phyloP scores from a whole-genome alignment of 148 eudicot genomes.

The Drosera capensis region DNA sequence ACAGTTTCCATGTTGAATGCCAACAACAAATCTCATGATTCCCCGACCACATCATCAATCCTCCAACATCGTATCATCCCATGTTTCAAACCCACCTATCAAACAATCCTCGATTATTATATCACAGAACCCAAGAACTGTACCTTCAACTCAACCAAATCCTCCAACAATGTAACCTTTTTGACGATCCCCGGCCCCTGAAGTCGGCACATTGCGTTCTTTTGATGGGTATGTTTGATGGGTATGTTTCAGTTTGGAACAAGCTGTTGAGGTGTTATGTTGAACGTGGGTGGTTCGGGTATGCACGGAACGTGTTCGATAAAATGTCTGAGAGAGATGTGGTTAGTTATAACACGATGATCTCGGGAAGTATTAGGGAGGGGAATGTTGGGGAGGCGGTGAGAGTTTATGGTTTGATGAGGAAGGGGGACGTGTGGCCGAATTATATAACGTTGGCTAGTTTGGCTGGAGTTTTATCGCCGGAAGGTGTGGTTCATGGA shows the following conservation, averaged over 20 bases:
- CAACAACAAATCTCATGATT: too few species aligned
- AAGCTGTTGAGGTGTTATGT: conserved; percentile 11
- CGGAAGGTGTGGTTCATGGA: conserved; percentile 12
- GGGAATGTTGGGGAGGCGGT: conserved; percentile 5
- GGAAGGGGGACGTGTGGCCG: conserved; percentile 9
- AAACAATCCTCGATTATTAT: too few species aligned
- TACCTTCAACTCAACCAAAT: conserved; percentile 5
- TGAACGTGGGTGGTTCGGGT: neutral
- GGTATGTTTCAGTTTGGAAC: conserved; percentile 14
- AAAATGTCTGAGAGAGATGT: conserved; percentile 24
- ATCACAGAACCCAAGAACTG: neutral
- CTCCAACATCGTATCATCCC: too few species aligned
- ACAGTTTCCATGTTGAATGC: too few species aligned
- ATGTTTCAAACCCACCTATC: too few species aligned
- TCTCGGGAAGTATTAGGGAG: conserved; percentile 8
- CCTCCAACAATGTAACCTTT: conserved; percentile 7
- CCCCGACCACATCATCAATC: too few species aligned
- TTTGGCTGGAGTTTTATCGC: conserved; percentile 8
- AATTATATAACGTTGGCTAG: conserved; percentile 20
- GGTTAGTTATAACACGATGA: conserved; percentile 18
- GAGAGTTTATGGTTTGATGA: conserved; percentile 10
- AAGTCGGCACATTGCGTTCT: conserved; percentile 11
- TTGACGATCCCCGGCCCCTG: conserved; percentile 9
- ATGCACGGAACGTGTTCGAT: conserved; percentile 20
- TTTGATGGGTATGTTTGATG: conserved; percentile 3